Evolutionary conservation across 176 grass and related monocot species (phyloP), one percentile per base, ranked within the genome.

Genomic region (Saccharum spontaneum): DNA sequence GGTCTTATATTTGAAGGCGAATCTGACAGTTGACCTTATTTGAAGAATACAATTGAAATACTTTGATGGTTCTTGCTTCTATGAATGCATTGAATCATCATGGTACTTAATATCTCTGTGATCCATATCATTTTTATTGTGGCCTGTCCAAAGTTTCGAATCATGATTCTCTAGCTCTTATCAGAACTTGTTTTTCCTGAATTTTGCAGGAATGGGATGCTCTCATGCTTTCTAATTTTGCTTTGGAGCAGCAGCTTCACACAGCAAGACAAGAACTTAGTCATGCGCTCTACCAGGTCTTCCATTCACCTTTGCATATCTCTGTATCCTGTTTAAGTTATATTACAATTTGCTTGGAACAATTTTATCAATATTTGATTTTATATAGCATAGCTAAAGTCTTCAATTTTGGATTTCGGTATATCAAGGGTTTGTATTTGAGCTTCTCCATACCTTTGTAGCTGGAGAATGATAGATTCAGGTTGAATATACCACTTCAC

Each of bases 231-330:
- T 99, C 97, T 76, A 99, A 94, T 86, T 94, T 88, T 88, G 73
- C 97, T 75, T 82, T 99, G 86, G 97, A 99, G 84, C 97, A 99
- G 88, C 97, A 99, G 73, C 86, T 99, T 70, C 93, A 99, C 69
- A 97, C 97, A 26, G 97, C 94, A 82, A 97, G 92, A 71, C 94
- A 99, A 86, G 97, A 99, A 77, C 88, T 99, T 72, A 99, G 97
- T 77, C 97, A 99, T 92, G 97, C 97, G 5, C 81, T 99, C 64
- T 99, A 99, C 57, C 97, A 99, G 97, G 97, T 99, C 73, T 37
- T 62, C 45, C 59, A 79, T 55, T 71, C 41, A 82, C 65, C 66
- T 79, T 48, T 76, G 24, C 33, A 68, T 44, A 65, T 78, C 71
- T 16, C 34, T 7, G 67, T 52, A 44, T 43, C 12, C 13, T 69